Evolutionary conservation across 2,329 filamentous ascomycete species (phyloP).

Genomic region (Tothia fuscella): DNA sequence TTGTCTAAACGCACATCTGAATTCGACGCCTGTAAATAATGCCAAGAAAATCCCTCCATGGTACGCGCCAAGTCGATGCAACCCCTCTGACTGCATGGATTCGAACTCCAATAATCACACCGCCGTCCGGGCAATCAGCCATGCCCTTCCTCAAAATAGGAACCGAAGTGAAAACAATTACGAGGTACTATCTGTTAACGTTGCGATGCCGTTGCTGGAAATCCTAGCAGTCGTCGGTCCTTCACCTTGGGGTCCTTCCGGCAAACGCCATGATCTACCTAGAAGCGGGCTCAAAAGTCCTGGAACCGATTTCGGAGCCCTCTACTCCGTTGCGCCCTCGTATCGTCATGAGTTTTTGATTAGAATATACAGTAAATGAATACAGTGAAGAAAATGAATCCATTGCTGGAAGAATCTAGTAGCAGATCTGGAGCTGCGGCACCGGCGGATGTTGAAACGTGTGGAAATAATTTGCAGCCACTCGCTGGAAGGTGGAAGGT

Average conservation of each 20-base stretch:
- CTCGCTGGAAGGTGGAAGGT: slow-evolving; percentile 9
- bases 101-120: not conserved
- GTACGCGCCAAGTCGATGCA: not conserved
- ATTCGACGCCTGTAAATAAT: not conserved
- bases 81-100: not conserved
- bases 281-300: not conserved
- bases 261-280: slow-evolving; percentile 1
- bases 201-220: not conserved
- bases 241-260: not conserved
- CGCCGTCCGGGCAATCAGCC: not conserved
- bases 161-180: not conserved
- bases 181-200: not conserved
- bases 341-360: slow-evolving; percentile 1
- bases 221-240: not conserved
- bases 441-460: slow-evolving; percentile 8
- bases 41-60: not conserved
- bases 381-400: not conserved
- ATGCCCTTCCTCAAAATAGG: not conserved
- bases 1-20: slow-evolving; percentile 1
- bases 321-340: not conserved
- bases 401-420: slow-evolving; percentile 5
- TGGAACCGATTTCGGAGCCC: not conserved
- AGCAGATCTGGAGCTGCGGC: slow-evolving; percentile 9
- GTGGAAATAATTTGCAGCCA: slow-evolving; percentile 5
- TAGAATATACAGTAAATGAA: not conserved